Evolutionary conservation across 2,329 filamentous ascomycete genomes (phyloP), one percentile per base, ranked within the genome.

Genomic region (Dichotomopilus funicola): DNA sequence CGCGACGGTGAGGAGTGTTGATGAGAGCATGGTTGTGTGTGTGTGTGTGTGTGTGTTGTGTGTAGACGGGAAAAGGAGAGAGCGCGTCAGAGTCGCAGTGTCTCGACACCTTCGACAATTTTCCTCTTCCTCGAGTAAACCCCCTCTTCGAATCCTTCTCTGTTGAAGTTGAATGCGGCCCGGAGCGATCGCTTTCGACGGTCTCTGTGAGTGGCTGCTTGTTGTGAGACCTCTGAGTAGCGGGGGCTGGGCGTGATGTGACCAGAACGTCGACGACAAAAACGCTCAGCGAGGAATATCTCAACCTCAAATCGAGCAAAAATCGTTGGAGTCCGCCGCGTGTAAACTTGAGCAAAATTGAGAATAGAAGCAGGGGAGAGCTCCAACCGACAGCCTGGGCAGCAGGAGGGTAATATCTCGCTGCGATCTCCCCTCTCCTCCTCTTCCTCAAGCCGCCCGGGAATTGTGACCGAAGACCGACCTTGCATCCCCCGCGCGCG

Each of bases 1-100:
- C 67, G 73, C 67, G 55, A 80, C 60, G 54, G 73, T 68, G 59
- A 75, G 57, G 56, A 76, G 60, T 66, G 74, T 66, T 64, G 77
- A 77, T 53, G 71, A 68, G 54, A 75, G 65, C 79, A 81, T 82
- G 31, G 61, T 72, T 69, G 49, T 44, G 46, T 5, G 6, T 46
- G 8, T 59, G 52, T 56, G 13, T 56, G 37, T 53, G 48, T 56
- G 41, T 49, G 43, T 45, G 42, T 40, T 40, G 37, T 40, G 37
- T 40, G 37, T 40, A 40, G 35, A 42, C n/a, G n/a, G n/a, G 9
- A 47, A 11, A 33, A 31, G 53, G 53, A n/a, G 33, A 42, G 3
- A 43, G 27, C 7, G 19, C 19, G 19, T 27, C 19, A 27, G 19
- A 27, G 19, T 27, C 19, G 19, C 19, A 27, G 19, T 27, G 19